Base-by-base conservation (phyloP, 192 early-diverging fungal genomes). In the Spizellomyces sp. region DNA sequence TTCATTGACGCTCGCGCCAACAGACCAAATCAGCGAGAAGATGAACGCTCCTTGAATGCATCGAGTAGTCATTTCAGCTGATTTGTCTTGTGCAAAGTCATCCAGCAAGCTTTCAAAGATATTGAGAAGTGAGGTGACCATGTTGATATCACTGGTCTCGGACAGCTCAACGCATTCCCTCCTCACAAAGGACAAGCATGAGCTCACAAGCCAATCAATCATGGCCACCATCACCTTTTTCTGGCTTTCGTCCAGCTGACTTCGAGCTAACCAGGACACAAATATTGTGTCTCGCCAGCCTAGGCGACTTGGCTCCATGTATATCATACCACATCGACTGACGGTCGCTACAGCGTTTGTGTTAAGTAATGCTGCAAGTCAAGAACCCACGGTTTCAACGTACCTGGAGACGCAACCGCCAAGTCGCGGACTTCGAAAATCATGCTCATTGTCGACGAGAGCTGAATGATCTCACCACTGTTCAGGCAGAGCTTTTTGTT, bases 311-410 rank as follows among this genome's bases (percentile, higher is more conserved):
- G 86, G 86, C 57, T 87, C 86, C 82, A 87, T 84, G 66, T 81
- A 87, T 67, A 87, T 87, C 86, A 87, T 87, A 54, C 86, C 86
- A 70, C 86, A 87, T n/a, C 86, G 72, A 81, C 82, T 84, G 27
- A 87, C 86, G n/a, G 86, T 87, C 12, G 86, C 86, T 82, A 50
- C 36, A 43, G 2, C 15, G 12, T 4, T 67, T 12, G 42, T 19
- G 19, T 66, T 43, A 14, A 8, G 45, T 36, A 36, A 3, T 36
- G 27, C 27, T 36, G 27, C 52, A 45, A 59, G 68, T 6, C 58
- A 48, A 62, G 41, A 19, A 8, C 44, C 9, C 17, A 21, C 17
- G 9, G 14, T 5, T 62, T 22, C 41, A 66, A 9, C 63, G 41
- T 69, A 80, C 82, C 82, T 62, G 86, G 86, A 15, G 86, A 87